Conservation (phyloP, 495 filamentous ascomycete species). For the Aspergillus cristatus region DNA sequence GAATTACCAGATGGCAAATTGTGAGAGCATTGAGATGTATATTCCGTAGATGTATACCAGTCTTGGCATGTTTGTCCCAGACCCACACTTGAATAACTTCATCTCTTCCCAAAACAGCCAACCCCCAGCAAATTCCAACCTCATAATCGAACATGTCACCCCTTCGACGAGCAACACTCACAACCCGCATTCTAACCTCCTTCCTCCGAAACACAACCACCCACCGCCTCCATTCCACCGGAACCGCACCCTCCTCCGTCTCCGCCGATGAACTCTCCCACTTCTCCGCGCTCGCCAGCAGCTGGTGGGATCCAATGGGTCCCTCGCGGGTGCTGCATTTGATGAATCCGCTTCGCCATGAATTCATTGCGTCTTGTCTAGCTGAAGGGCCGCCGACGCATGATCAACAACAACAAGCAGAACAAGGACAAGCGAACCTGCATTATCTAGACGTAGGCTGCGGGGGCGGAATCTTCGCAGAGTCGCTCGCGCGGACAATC, state of each 20-base stretch:
- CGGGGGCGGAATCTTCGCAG: slow-evolving; percentile 93
- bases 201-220: background rate
- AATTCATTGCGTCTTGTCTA: slow-evolving; percentile 73
- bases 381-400: slow-evolving; percentile 23
- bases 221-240: slow-evolving; percentile 36
- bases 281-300: slow-evolving; percentile 84
- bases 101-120: too few relatives aligned
- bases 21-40: too few relatives aligned
- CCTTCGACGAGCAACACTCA: background rate
- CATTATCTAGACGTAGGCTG: slow-evolving; percentile 90
- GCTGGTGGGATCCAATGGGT: slow-evolving; percentile 97
- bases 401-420: background rate
- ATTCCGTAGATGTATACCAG: too few relatives aligned
- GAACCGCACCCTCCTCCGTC: too few relatives aligned
- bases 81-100: too few relatives aligned
- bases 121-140: too few relatives aligned
- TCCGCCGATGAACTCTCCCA: slow-evolving; percentile 83
- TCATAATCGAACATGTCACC: background rate
- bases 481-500: slow-evolving; percentile 70
- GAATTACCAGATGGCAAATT: too few relatives aligned
- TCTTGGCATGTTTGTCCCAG: too few relatives aligned
- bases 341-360: slow-evolving; percentile 95
- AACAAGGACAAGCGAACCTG: slow-evolving; percentile 27
- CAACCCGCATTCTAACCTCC: slow-evolving; percentile 6
- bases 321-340: slow-evolving; percentile 86